Evolutionary conservation across 352 stramenopile species (phyloP), one percentile per base, ranked within the genome.

Genomic region (Phytopythium oedochilum): DNA sequence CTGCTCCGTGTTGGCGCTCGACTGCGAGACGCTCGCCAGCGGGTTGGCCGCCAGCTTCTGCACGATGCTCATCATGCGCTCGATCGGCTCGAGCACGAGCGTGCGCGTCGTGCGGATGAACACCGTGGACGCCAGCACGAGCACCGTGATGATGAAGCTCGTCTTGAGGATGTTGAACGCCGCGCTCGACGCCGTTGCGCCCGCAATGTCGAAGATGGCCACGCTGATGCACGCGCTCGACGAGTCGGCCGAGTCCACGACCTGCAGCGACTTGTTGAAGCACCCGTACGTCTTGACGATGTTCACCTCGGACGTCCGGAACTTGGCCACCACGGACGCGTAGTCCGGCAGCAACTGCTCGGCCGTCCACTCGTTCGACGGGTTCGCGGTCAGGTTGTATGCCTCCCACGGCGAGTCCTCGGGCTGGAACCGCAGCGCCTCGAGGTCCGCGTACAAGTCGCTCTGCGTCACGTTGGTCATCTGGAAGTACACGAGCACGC

Each of bases 31-130:
- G 57, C 78, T 92, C n/a, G 84, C 78, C 12, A 96, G 63, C 8
- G 88, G 89, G 38, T 97, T 96, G 55, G 92, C 86, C 0, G 88
- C 87, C 6, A 97, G 72, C 26, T 89, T 84, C 52, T 95, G 82
- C 8, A 97, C 86, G 23, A 96, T 87, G 31, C 71, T 67, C 71
- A 96, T 95, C 89, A 97, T 97, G 39, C 90, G 88, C 59, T 97
- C 88, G 44, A 96, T 96, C 1, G 88, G 89, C 43, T 96, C 73
- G 15, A 96, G 78, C 22, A 97, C 86, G 35, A 96, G 79, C 25
- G 78, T 73, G 12, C 88, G 88, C 7, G 84, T 71, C 45, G 85
- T 94, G 55, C 77, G 83, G 48, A 92, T 92, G 56, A 95, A 97
- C 14, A 73, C 82, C 11, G 83, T 90, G 42, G 84, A 92, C 6